These are phyloP conservation scores for Stagonosporopsis rhizophila DNA, from an alignment of 2,329 filamentous ascomycete genomes.

Conservation along the genomic window DNA sequence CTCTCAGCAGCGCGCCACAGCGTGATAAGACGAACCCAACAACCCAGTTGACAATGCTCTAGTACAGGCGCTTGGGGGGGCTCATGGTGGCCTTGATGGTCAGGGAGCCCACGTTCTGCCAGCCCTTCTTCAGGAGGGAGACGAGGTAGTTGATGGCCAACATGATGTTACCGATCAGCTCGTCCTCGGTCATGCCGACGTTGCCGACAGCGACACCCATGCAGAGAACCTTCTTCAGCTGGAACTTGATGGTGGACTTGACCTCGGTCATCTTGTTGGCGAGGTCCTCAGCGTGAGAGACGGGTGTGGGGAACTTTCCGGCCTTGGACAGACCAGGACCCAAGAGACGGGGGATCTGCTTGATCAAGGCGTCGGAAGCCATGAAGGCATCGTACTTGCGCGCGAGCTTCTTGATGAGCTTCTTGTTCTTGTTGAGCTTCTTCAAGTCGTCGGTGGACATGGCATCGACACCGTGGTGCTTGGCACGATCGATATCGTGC, in stretches of 20 bases:
- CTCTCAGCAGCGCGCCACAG: constrained; percentile 26
- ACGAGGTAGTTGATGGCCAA: constrained; percentile 99
- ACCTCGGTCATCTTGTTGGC: constrained; percentile 96
- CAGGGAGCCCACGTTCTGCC: constrained; percentile 99
- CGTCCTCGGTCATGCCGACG: constrained; percentile 95
- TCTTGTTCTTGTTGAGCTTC: constrained; percentile 99
- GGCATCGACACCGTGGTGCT: constrained; percentile 97
- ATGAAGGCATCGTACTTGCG: constrained; percentile 99
- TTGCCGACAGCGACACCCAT: constrained; percentile 99
- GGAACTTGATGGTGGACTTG: constrained; percentile 99
- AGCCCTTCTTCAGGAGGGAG: constrained; percentile 99
- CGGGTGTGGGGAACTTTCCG: constrained; percentile 99
- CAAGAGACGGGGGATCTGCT: constrained; percentile 99
- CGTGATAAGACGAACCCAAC: constrained; percentile 21
- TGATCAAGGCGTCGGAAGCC: constrained; percentile 96
- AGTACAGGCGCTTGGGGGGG: constrained; percentile 97
- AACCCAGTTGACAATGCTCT: constrained; percentile 52
- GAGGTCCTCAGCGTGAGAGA: constrained; percentile 96
- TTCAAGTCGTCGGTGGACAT: constrained; percentile 99
- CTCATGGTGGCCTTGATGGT: constrained; percentile 99
- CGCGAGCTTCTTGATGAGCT: constrained; percentile 99
- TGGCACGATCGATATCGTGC: constrained; percentile 99
- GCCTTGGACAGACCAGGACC: constrained; percentile 72
- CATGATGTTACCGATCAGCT: constrained; percentile 99
- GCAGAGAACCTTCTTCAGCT: constrained; percentile 99